A percentile compares a stretch with the other conserved stretches of the same genome.
Conservation (phyloP, 139 green algal species). For the Gonium pectorale region DNA sequence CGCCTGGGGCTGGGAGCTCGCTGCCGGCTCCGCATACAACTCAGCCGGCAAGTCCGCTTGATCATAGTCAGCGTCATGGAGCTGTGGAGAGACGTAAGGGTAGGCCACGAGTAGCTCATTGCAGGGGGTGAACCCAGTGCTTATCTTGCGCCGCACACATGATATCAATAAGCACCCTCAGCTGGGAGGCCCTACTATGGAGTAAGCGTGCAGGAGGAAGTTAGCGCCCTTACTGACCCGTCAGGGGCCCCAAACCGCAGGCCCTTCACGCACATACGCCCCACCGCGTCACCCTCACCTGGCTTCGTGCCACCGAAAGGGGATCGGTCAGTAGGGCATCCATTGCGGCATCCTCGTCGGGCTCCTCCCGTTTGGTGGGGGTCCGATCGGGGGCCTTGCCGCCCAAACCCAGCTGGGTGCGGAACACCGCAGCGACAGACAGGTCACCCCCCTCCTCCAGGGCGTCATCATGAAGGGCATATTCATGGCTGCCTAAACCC, state of each 20-base stretch:
- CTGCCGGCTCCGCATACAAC: neutral
- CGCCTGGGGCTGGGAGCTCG: neutral
- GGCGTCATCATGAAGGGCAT: conserved; percentile 49
- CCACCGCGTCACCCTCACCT: neutral
- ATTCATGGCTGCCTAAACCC: conserved; percentile 24
- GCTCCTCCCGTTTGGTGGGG: neutral
- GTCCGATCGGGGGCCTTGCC: neutral
- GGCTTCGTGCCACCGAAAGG: conserved; percentile 2
- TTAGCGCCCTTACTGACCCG: neutral
- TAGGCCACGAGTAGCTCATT: too few relatives aligned
- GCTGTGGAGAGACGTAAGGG: neutral
- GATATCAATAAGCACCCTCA: neutral
- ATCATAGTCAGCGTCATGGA: conserved; percentile 29
- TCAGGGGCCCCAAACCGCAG: too few relatives aligned
- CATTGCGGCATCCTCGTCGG: conserved; percentile 11
- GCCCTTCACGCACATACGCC: too few relatives aligned
- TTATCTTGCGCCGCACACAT: too few relatives aligned
- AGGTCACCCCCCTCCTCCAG: conserved; percentile 58
- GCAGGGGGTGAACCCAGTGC: too few relatives aligned
- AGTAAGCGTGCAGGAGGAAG: neutral
- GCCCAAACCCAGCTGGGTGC: conserved; percentile 23
- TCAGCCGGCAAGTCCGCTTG: neutral
- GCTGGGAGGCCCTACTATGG: neutral
- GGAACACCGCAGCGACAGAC: conserved; percentile 75
- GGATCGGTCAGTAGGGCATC: conserved; percentile 21